These are phyloP conservation scores for Hevea brasiliensis DNA, from an alignment of 345 rosid species.

Conservation along the genomic window DNA sequence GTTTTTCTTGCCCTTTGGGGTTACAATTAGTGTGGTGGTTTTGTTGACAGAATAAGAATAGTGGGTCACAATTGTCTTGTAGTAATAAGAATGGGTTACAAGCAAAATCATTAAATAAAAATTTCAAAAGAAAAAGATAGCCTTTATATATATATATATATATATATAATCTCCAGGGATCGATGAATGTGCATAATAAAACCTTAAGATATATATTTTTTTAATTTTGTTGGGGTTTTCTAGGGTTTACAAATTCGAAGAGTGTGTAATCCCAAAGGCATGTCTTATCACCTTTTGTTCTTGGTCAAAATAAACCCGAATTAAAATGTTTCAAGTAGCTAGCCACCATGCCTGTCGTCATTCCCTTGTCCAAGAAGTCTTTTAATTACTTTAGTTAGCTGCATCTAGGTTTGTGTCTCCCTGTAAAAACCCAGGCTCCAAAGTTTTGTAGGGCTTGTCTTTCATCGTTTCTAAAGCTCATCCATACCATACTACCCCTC, in stretches of 20 bases:
- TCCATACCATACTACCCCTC: background rate
- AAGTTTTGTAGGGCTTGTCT: conserved; percentile 2
- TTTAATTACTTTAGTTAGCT: background rate
- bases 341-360: conserved; percentile 29
- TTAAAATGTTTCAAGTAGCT: conserved; percentile 10
- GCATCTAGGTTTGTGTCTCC: conserved; percentile 15
- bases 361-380: conserved; percentile 12
- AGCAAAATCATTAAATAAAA: background rate
- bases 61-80: conserved; percentile 31
- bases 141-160: too few relatives aligned
- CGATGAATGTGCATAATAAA: too few relatives aligned
- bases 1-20: background rate
- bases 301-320: conserved; percentile 36
- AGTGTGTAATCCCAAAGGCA: conserved; percentile 56
- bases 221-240: background rate
- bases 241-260: conserved; percentile 18
- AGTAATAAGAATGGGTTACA: too few relatives aligned
- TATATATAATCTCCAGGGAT: too few relatives aligned
- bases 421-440: conserved; percentile 11
- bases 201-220: too few relatives aligned
- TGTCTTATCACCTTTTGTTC: conserved; percentile 40
- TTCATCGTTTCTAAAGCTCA: conserved; percentile 14
- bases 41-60: conserved; percentile 2
- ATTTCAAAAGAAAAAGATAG: too few relatives aligned
- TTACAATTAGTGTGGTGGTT: conserved; percentile 5